phyloP scores from a whole-genome alignment of 208 protist species.

The Herpetomonas tarakana region DNA sequence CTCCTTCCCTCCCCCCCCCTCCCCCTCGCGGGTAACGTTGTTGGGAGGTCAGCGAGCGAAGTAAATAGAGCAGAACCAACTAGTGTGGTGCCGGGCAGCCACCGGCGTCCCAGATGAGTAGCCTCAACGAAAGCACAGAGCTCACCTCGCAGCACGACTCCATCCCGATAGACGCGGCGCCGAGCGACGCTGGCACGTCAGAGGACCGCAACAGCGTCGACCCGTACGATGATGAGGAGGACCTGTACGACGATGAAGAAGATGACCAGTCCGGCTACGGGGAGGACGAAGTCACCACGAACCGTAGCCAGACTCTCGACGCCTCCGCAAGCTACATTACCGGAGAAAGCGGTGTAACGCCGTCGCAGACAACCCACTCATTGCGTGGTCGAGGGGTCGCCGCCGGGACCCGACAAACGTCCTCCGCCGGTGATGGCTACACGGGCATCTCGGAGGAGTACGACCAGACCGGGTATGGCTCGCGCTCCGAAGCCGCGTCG shows the following conservation, averaged over 20 bases:
- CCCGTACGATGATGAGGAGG: slow-evolving; percentile 9
- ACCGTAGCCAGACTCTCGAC: not conserved
- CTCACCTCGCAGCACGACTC: slow-evolving; percentile 49
- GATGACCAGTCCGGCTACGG: not conserved
- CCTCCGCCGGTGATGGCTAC: slow-evolving; percentile 8
- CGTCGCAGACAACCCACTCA: not conserved
- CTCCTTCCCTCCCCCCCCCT: too few species aligned
- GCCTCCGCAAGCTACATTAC: slow-evolving; percentile 1
- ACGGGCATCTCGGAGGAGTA: slow-evolving; percentile 7
- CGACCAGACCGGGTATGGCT: slow-evolving; percentile 17
- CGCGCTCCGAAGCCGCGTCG: not conserved
- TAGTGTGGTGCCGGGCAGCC: not conserved
- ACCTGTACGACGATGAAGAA: slow-evolving; percentile 5
- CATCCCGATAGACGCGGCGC: slow-evolving; percentile 37
- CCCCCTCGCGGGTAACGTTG: not conserved
- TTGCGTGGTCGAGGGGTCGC: not conserved
- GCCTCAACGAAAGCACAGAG: slow-evolving; percentile 49
- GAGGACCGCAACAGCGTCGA: slow-evolving; percentile 27
- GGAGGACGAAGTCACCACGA: not conserved
- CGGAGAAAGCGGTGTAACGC: not conserved
- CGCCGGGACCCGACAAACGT: not conserved
- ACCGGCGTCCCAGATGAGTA: slow-evolving; percentile 70
- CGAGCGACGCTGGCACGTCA: slow-evolving; percentile 31
- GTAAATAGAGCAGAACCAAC: not conserved
- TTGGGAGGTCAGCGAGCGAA: not conserved